phyloP scores from a whole-genome alignment of 345 rosid species.

The Boechera stricta region DNA sequence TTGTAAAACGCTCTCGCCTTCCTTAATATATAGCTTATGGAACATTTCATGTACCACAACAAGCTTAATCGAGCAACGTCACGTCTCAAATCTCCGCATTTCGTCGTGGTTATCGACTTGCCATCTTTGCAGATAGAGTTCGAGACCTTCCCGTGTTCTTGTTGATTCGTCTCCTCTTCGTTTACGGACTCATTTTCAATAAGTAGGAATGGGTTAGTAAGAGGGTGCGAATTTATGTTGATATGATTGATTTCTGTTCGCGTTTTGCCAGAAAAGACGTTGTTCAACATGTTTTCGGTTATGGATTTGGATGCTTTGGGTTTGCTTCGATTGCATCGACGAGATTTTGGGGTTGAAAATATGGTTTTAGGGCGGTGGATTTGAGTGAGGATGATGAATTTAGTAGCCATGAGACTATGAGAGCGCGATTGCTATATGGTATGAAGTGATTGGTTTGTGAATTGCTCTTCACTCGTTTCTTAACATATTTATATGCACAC shows the following conservation, averaged over 20 bases:
- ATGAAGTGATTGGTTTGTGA: slow-evolving; percentile 22
- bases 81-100: slow-evolving; percentile 23
- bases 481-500: slow-evolving; percentile 38
- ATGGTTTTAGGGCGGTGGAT: slow-evolving; percentile 35
- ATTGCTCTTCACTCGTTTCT: slow-evolving; percentile 7
- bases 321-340: slow-evolving; percentile 18
- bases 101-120: background rate
- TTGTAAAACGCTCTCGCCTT: slow-evolving; percentile 58
- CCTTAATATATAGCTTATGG: slow-evolving; percentile 50
- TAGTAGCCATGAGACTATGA: slow-evolving; percentile 40
- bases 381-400: slow-evolving; percentile 38
- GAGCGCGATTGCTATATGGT: slow-evolving; percentile 15
- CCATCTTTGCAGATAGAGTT: slow-evolving; percentile 2
- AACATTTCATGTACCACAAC: slow-evolving; percentile 45
- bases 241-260: slow-evolving; percentile 2
- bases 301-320: slow-evolving; percentile 33
- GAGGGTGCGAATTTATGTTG: background rate
- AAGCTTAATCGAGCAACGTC: slow-evolving; percentile 44
- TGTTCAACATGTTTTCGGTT: slow-evolving; percentile 30
- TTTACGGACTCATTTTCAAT: slow-evolving; percentile 5
- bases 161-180: slow-evolving; percentile 18
- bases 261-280: slow-evolving; percentile 3
- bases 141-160: slow-evolving; percentile 13
- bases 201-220: slow-evolving; percentile 16
- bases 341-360: slow-evolving; percentile 24